These are phyloP conservation scores for Hamamelis virginiana DNA, from an alignment of 164 flowering plant species.

Conservation along the genomic window DNA sequence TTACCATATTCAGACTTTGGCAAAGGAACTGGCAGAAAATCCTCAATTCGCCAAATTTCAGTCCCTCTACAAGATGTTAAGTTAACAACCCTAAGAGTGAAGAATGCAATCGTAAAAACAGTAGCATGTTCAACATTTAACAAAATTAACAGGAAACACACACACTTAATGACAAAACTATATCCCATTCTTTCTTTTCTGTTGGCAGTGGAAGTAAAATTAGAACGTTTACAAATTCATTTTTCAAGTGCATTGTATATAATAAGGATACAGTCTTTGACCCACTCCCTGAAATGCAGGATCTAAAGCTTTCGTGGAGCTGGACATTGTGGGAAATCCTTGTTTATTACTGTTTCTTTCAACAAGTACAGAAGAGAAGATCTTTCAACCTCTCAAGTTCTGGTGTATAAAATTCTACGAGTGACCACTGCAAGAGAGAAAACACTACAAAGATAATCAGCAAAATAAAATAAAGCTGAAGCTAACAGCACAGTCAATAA, in stretches of 20 bases:
- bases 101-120: not conserved
- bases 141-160: not conserved
- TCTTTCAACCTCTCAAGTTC: not conserved
- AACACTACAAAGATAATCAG: not conserved
- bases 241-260: not conserved
- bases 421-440: conserved; percentile 6
- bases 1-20: conserved; percentile 89
- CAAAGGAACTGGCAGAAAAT: conserved; percentile 84
- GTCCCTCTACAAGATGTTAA: conserved; percentile 78
- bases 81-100: conserved; percentile 11
- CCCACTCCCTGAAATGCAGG: conserved; percentile 96
- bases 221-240: not conserved
- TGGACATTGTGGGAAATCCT: conserved; percentile 53
- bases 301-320: conserved; percentile 69
- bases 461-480: not conserved
- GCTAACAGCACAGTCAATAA: no score
- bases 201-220: not conserved
- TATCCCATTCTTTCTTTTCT: not conserved
- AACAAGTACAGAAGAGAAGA: conserved; percentile 9
- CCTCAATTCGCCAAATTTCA: conserved; percentile 95
- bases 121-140: not conserved
- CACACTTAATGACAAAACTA: not conserved
- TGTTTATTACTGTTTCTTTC: conserved; percentile 10
- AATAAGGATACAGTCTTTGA: conserved; percentile 82
- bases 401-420: conserved; percentile 11